Percentiles rank a stretch among this genome's conserved stretches.
These are phyloP conservation scores for Porphyrellus cyaneotinctus DNA, from an alignment of 768 basidiomycete genomes.

Conservation along the genomic window DNA sequence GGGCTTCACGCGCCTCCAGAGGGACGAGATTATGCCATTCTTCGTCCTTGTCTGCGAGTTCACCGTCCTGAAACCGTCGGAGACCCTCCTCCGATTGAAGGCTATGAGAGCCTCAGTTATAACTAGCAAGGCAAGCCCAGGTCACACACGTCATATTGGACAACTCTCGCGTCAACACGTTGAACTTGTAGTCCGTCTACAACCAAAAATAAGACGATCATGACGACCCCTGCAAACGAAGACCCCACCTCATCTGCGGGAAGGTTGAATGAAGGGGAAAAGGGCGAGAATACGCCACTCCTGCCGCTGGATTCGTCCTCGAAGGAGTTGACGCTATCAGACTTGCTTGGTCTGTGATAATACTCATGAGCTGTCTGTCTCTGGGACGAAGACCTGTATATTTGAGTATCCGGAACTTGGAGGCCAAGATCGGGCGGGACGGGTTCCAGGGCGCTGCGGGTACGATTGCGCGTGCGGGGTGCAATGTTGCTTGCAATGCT, in stretches of 20 bases:
- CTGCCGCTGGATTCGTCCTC: conserved; percentile 13
- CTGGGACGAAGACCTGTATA: conserved; percentile 45
- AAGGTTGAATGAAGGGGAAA: conserved; percentile 34
- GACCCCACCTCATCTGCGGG: conserved; percentile 36
- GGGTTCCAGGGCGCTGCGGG: conserved; percentile 36
- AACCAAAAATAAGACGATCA: conserved; percentile 5
- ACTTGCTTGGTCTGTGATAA: conserved; percentile 38
- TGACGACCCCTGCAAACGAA: conserved; percentile 20
- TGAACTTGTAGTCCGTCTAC: conserved; percentile 26
- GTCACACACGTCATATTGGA: conserved; percentile 39
- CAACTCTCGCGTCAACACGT: conserved; percentile 32
- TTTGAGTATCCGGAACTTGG: conserved; percentile 44
- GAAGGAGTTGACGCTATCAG: conserved; percentile 31
- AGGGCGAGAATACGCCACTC: conserved; percentile 29
- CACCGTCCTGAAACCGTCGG: conserved; percentile 61
- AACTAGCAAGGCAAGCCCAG: not conserved
- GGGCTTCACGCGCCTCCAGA: conserved; percentile 57
- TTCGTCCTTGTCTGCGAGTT: conserved; percentile 62
- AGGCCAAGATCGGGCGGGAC: conserved; percentile 35
- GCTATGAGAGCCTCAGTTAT: conserved; percentile 33
- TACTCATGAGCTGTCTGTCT: conserved; percentile 26
- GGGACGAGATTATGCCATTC: conserved; percentile 85
- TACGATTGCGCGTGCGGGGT: conserved; percentile 32
- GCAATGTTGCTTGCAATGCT: conserved; percentile 13
- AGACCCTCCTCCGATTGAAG: conserved; percentile 62